phyloP scores from a whole-genome alignment of 2,329 filamentous ascomycete genomes.

The Pseudopithomyces maydicus region DNA sequence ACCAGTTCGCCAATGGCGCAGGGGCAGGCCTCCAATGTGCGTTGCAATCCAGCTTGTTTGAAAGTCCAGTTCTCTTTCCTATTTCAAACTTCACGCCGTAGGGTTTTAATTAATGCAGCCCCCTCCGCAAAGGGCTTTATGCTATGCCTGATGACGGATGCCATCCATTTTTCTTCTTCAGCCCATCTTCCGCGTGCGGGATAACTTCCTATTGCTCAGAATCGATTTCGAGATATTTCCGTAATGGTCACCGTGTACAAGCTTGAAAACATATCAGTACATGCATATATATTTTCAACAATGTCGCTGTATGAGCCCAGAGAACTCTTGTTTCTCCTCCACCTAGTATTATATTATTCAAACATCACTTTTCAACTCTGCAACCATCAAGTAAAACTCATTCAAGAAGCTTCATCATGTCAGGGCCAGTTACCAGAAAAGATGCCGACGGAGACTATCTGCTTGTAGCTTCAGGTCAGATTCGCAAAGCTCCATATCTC shows the following conservation, averaged over 20 bases:
- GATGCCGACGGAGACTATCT: conserved; percentile 34
- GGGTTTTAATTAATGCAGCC: too few species aligned
- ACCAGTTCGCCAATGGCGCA: too few species aligned
- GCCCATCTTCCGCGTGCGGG: too few species aligned
- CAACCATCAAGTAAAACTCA: not conserved
- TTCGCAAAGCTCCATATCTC: conserved; percentile 32
- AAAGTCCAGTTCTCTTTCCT: too few species aligned
- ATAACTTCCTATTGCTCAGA: not conserved
- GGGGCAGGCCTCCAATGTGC: too few species aligned
- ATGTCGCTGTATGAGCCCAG: not conserved
- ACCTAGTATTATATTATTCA: not conserved
- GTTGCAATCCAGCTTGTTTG: too few species aligned
- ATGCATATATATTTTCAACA: not conserved
- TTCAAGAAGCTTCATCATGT: conserved; percentile 14
- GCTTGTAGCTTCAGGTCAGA: conserved; percentile 34
- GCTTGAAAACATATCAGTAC: not conserved
- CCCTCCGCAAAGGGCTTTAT: too few species aligned
- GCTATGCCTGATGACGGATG: too few species aligned
- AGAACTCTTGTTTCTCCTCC: not conserved
- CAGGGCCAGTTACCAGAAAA: conserved; percentile 16
- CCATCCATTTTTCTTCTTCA: too few species aligned
- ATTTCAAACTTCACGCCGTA: too few species aligned
- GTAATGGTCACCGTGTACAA: not conserved
- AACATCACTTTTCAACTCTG: not conserved
- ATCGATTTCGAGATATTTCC: not conserved